Evolutionary conservation across 192 early-diverging fungal genomes (phyloP).

Genomic region (Geranomyces variabilis): DNA sequence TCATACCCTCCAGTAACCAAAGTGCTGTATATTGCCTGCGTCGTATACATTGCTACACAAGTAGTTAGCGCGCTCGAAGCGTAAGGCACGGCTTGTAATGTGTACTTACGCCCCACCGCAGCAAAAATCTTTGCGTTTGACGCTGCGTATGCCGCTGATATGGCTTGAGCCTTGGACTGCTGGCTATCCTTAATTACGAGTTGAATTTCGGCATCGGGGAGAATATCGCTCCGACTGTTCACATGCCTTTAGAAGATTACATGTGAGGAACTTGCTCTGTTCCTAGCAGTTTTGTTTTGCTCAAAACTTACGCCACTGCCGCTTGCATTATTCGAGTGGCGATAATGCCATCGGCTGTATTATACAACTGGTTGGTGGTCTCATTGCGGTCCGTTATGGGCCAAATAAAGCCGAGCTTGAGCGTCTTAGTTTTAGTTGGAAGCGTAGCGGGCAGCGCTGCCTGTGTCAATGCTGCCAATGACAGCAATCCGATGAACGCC

Average conservation of each 20-base stretch:
- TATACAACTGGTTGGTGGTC: neutral
- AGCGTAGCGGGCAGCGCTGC: too few relatives aligned
- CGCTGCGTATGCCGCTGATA: neutral
- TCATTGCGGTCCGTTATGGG: neutral
- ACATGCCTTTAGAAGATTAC: neutral
- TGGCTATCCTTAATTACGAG: neutral
- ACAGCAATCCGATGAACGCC: too few relatives aligned
- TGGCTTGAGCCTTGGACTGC: neutral
- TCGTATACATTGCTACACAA: neutral
- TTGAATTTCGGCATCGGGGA: neutral
- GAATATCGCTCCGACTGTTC: neutral
- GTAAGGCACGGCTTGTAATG: neutral
- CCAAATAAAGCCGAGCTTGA: slow-evolving; percentile 9
- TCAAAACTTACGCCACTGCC: neutral
- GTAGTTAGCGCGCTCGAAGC: neutral
- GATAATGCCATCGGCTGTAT: neutral
- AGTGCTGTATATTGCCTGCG: neutral
- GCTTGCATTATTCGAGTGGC: neutral
- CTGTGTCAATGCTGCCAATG: too few relatives aligned
- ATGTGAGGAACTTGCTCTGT: neutral
- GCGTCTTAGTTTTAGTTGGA: neutral
- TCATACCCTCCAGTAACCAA: slow-evolving; percentile 2
- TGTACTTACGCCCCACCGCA: slow-evolving; percentile 1
- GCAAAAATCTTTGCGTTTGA: neutral
- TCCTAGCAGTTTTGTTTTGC: neutral